These are phyloP conservation scores for Colletotrichum navitas DNA, from an alignment of 2,329 filamentous ascomycete genomes.

Conservation along the genomic window DNA sequence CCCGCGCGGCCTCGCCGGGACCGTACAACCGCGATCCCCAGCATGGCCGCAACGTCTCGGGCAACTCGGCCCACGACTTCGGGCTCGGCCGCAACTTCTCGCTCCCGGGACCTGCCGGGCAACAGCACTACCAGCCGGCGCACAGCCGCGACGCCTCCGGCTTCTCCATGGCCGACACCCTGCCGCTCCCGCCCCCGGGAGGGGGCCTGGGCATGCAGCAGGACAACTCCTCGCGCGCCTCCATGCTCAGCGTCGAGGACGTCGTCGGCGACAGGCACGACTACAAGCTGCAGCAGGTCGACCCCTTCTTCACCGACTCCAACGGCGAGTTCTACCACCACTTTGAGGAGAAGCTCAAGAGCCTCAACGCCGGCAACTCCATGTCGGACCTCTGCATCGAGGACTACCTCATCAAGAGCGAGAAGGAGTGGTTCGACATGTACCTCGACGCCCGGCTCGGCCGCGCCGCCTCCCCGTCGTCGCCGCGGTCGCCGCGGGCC, in stretches of 20 bases:
- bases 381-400: conserved; percentile 73
- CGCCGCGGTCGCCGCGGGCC: conserved; percentile 47
- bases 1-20: conserved; percentile 29
- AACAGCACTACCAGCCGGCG: background rate
- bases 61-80: background rate
- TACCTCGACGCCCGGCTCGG: conserved; percentile 71
- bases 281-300: conserved; percentile 74
- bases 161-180: conserved; percentile 45
- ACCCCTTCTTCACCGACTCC: conserved; percentile 76
- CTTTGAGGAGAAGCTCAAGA: conserved; percentile 69
- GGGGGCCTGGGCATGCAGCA: conserved; percentile 37
- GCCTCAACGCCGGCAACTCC: conserved; percentile 67
- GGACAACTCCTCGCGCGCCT: conserved; percentile 49
- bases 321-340: conserved; percentile 70
- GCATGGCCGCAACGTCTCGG: conserved; percentile 37
- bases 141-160: conserved; percentile 36
- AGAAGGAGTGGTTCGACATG: conserved; percentile 75
- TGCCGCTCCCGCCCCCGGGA: conserved; percentile 45
- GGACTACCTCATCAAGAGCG: conserved; percentile 72
- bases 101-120: conserved; percentile 32
- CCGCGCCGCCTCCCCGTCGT: conserved; percentile 55
- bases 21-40: conserved; percentile 1
- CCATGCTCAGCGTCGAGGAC: conserved; percentile 65
- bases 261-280: conserved; percentile 72
- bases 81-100: conserved; percentile 37